Evolutionary conservation across 805 yeast genomes (phyloP), one percentile per base, ranked within the genome.

Genomic region (Wickerhamomyces strasburgensis): DNA sequence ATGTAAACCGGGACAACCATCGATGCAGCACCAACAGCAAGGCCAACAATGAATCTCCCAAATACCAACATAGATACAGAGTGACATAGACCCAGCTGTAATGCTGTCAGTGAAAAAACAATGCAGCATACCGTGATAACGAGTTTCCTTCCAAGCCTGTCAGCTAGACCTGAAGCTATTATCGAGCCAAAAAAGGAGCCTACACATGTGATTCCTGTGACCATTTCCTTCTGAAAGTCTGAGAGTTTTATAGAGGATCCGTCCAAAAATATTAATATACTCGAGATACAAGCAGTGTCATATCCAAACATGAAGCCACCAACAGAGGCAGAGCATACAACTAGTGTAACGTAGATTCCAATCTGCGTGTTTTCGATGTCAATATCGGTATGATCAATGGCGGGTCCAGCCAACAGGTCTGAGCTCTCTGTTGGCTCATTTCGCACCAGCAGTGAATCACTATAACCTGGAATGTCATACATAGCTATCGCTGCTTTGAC

Each of bases 1-100:
- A 75, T 60, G 50, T 71, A 75, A 11, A 74, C 65, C 0, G 82
- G 90, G 3, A 79, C 76, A 28, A 79, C 66, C 48, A 81, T 83
- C 0, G 88, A 73, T 5, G 84, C 80, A 19, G 73, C 72, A 13
- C 93, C 93, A 17, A 84, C 78, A 7, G 83, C 87, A 18, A 80
- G 50, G n/a, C 89, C 89, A 13, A 83, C 72, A 23, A 78, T 56
- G 21, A 74, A 67, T 40, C 90, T 65, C 1, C 90, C 90, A 34
- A 64, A 11, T 24, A 68, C 57, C 39, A 73, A 50, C 43, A 64
- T 65, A 39, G 56, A 44, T 52, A 77, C 64, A 11, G 61, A 56
- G 16, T 52, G 40, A 2, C 64, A 47, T 11, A 73, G 49, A 0
- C 76, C 58, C 55, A 76, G 70, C 51, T 71, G 70, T 14, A 75